Evolutionary conservation across 2,329 filamentous ascomycete genomes (phyloP), one percentile per base, ranked within the genome.

Genomic region (Fonsecaea pugnacius): DNA sequence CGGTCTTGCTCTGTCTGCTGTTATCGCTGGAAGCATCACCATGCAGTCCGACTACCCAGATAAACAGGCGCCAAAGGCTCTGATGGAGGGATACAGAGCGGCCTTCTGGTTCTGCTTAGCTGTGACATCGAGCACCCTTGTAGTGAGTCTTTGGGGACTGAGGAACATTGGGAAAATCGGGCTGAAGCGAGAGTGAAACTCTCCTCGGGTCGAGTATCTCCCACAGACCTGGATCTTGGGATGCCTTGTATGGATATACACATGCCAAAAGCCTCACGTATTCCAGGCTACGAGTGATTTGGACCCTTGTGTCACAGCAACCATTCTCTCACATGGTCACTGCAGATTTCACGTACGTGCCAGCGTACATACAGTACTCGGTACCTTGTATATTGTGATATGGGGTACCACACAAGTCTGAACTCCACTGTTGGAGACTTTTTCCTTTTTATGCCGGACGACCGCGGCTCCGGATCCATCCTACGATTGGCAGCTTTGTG

Each of bases 21-120:
- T 83, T 0, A 81, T 86, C 43, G 75, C 76, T 0, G 71, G 69
- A 1, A 66, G 72, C 2, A 78, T 83, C 1, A 82, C 80, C 1
- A 71, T 72, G 1, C 54, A 65, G 12, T 76, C 75, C 0, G 64
- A 66, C 1, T 67, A 72, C 2, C 69, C 68, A 12, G 63, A 67
- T 0, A 66, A 67, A 0, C 69, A 66, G 1, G 70, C 75, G 3
- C 77, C 76, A 0, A 48, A 38, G 21, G 64, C 52, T 4, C 74
- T 85, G 48, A 81, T 84, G 80, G 73, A 77, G 4, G 83, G 83
- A 0, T 86, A 84, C 67, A 72, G 82, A 8, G 83, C 82, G 1
- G 80, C 78, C 0, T 86, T 84, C 65, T 85, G 84, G 84, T 77
- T 79, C 0, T 79, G 79, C 18, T 83, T 85, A 73, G 82, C 76